Conservation (phyloP, 352 stramenopile species). For the Phytophthora sp. region DNA sequence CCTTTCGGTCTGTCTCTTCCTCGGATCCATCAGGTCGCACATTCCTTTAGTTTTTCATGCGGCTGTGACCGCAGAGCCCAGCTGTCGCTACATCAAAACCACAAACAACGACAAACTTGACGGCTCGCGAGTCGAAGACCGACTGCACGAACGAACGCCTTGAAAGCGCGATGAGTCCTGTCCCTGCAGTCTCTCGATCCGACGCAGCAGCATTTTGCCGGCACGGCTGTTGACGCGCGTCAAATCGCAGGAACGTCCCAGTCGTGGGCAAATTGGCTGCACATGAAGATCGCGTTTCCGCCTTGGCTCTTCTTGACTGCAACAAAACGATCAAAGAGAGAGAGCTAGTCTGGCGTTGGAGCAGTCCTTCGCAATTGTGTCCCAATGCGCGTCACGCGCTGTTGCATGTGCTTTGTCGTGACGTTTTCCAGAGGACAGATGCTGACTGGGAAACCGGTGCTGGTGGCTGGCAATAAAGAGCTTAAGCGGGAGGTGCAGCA, state of each 20-base stretch:
- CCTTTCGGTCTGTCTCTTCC: constrained; percentile 12
- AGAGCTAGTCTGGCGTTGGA: not conserved
- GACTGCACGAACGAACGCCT: not conserved
- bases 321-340: constrained; percentile 26
- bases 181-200: constrained; percentile 15
- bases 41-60: constrained; percentile 20
- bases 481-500: constrained; percentile 5
- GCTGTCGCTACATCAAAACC: constrained; percentile 15
- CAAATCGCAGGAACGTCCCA: constrained; percentile 19
- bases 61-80: constrained; percentile 22
- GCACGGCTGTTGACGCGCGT: constrained; percentile 26
- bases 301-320: constrained; percentile 10
- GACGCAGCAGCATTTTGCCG: constrained; percentile 14
- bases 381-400: constrained; percentile 12
- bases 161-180: constrained; percentile 2
- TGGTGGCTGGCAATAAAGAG: constrained; percentile 11
- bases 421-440: constrained; percentile 26
- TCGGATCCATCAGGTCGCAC: constrained; percentile 19
- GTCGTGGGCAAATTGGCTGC: constrained; percentile 15
- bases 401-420: constrained; percentile 15
- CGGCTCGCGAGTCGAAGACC: no score
- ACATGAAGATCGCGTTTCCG: constrained; percentile 7
- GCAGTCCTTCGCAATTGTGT: constrained; percentile 11
- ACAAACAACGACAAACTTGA: constrained; percentile 26
- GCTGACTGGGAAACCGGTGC: constrained; percentile 14